phyloP scores from a whole-genome alignment of 208 protist genomes.

The Acanthamoeba divionensis region DNA sequence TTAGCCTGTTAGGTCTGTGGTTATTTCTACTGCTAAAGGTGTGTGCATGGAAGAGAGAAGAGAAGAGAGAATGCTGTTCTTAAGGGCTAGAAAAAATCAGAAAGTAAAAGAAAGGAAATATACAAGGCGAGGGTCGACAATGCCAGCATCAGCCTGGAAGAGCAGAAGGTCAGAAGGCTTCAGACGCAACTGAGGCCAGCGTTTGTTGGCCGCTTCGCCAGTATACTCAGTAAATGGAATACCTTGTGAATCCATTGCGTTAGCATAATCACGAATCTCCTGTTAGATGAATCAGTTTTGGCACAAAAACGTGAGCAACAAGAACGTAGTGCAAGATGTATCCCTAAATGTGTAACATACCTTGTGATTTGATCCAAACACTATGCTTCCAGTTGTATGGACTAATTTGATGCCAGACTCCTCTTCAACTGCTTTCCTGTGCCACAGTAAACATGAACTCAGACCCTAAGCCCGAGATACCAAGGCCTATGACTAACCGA shows the following conservation, averaged over 20 bases:
- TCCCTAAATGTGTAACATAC: too few relatives aligned
- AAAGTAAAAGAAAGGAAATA: neutral
- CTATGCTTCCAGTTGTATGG: slow-evolving; percentile 12
- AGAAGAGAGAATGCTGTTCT: too few relatives aligned
- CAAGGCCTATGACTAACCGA: too few relatives aligned
- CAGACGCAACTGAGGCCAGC: slow-evolving; percentile 26
- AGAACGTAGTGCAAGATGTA: too few relatives aligned
- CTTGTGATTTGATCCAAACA: slow-evolving; percentile 37
- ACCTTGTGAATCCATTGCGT: neutral
- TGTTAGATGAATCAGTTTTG: too few relatives aligned
- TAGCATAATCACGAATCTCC: slow-evolving; percentile 30
- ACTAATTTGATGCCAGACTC: slow-evolving; percentile 33
- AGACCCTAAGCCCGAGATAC: too few relatives aligned
- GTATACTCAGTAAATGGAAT: slow-evolving; percentile 1
- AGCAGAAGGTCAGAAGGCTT: neutral
- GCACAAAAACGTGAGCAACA: neutral
- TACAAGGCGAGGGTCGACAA: slow-evolving; percentile 31
- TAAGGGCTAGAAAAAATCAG: too few relatives aligned
- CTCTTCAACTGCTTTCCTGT: slow-evolving; percentile 34
- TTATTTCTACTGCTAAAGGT: too few relatives aligned
- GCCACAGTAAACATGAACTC: too few relatives aligned
- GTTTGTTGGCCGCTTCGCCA: slow-evolving; percentile 20
- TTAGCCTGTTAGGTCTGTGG: too few relatives aligned
- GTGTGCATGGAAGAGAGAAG: too few relatives aligned
- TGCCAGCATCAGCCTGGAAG: slow-evolving; percentile 44